phyloP scores from a whole-genome alignment of 2,329 filamentous ascomycete genomes.

The Phaeosphaeriaceae sp. region DNA sequence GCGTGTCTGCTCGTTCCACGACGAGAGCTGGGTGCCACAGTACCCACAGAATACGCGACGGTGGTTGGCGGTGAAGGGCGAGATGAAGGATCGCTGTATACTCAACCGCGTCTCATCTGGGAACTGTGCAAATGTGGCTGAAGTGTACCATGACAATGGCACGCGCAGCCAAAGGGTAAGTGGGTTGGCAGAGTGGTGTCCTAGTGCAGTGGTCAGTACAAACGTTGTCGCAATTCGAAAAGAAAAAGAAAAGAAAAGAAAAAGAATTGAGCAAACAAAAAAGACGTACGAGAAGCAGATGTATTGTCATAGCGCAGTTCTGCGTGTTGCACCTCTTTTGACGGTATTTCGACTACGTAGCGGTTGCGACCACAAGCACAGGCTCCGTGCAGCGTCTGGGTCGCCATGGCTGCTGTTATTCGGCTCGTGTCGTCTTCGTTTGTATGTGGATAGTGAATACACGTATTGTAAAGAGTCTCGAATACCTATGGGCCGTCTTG shows the following conservation, averaged over 20 bases:
- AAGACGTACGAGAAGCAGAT: constrained; percentile 71
- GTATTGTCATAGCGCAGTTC: constrained; percentile 69
- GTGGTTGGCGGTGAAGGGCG: constrained; percentile 55
- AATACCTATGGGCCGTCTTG: neutral
- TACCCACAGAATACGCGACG: constrained; percentile 88
- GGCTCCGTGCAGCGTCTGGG: constrained; percentile 69
- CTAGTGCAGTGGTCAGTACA: constrained; percentile 46
- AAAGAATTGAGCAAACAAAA: neutral
- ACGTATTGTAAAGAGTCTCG: neutral
- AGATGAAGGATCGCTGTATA: constrained; percentile 55
- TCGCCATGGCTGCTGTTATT: constrained; percentile 30
- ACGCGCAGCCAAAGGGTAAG: constrained; percentile 83
- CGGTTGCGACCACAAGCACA: constrained; percentile 87
- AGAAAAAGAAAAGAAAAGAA: too few relatives aligned
- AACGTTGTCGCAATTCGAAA: neutral
- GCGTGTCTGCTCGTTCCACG: constrained; percentile 77
- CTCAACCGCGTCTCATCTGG: constrained; percentile 69
- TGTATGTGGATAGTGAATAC: neutral
- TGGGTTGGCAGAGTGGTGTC: constrained; percentile 70
- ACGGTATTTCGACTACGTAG: constrained; percentile 76
- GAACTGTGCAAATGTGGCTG: constrained; percentile 75
- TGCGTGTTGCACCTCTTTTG: constrained; percentile 68
- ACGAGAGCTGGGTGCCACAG: constrained; percentile 84
- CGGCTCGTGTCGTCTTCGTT: constrained; percentile 14
- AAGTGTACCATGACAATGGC: constrained; percentile 80